These are phyloP conservation scores for Diplodia sapinea DNA, from an alignment of 2,329 filamentous ascomycete genomes.

Conservation along the genomic window DNA sequence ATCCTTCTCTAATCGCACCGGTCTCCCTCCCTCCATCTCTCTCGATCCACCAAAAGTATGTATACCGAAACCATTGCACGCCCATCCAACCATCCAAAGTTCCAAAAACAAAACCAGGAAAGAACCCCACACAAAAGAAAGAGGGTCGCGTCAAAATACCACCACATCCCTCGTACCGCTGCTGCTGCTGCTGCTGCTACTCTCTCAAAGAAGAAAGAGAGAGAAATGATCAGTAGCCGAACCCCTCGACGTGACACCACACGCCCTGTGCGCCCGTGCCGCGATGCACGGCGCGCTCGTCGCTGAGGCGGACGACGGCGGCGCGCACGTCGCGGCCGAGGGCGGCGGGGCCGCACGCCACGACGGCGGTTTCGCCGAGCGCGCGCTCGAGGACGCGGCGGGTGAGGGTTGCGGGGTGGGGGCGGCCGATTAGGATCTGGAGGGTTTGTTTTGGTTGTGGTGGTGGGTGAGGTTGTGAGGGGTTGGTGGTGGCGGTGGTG, in stretches of 20 bases:
- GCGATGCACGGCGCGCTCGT: slow-evolving; percentile 71
- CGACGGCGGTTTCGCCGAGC: slow-evolving; percentile 65
- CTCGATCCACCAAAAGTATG: too few relatives aligned
- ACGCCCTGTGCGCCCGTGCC: slow-evolving; percentile 70
- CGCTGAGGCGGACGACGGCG: slow-evolving; percentile 62
- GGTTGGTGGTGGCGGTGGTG: not conserved
- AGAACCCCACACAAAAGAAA: too few relatives aligned
- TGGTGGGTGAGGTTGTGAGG: not conserved
- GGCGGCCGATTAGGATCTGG: slow-evolving; percentile 57
- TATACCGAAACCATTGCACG: too few relatives aligned
- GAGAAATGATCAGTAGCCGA: slow-evolving; percentile 48
- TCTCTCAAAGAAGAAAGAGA: too few relatives aligned
- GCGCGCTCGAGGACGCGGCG: slow-evolving; percentile 63
- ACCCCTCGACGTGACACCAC: slow-evolving; percentile 65
- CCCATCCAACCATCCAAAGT: too few relatives aligned
- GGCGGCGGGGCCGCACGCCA: slow-evolving; percentile 65
- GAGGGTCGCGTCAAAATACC: too few relatives aligned
- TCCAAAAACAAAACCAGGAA: too few relatives aligned
- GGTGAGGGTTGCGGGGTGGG: slow-evolving; percentile 59
- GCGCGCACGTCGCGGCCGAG: slow-evolving; percentile 62
- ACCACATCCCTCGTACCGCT: too few relatives aligned
- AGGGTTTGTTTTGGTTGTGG: slow-evolving; percentile 36
- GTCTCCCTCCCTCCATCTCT: too few relatives aligned
- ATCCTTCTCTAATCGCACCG: too few relatives aligned
- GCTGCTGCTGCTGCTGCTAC: too few relatives aligned